Conservation (phyloP, 306 rosid genomes). For the Adenanthera pavonina region DNA sequence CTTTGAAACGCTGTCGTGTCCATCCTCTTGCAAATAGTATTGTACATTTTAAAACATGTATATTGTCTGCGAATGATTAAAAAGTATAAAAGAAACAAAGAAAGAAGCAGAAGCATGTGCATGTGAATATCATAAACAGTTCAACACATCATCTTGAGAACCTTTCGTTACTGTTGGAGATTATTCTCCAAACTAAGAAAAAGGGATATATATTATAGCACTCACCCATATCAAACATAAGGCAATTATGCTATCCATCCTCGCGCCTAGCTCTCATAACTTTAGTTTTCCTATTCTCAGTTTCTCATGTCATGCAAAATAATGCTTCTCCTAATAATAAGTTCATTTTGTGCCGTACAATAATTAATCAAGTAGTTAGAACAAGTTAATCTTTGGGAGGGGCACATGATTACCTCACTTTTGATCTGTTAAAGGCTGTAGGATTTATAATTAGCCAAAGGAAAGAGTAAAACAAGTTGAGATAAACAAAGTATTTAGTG, state of each 20-base stretch:
- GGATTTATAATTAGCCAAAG: neutral
- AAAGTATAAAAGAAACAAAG: neutral
- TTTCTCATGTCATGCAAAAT: neutral
- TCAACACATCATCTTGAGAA: conserved; percentile 11
- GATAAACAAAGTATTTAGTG: neutral
- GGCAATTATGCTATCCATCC: neutral
- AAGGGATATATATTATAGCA: neutral
- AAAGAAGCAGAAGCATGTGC: conserved; percentile 4
- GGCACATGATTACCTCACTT: neutral
- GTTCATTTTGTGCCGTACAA: neutral
- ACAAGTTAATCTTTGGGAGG: neutral
- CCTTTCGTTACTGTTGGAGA: neutral
- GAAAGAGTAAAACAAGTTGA: neutral
- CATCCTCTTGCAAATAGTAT: neutral
- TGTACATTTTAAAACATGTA: neutral
- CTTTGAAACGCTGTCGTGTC: conserved; percentile 26
- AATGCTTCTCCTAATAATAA: neutral
- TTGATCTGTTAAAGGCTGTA: neutral
- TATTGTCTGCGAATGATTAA: neutral
- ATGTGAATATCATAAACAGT: neutral
- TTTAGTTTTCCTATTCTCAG: neutral
- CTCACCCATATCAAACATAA: neutral
- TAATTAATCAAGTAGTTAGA: conserved; percentile 3
- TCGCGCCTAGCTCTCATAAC: neutral
- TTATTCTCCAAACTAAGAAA: conserved; percentile 14